phyloP scores from a whole-genome alignment of 495 filamentous ascomycete species.

The Trichoderma asperelloides region DNA sequence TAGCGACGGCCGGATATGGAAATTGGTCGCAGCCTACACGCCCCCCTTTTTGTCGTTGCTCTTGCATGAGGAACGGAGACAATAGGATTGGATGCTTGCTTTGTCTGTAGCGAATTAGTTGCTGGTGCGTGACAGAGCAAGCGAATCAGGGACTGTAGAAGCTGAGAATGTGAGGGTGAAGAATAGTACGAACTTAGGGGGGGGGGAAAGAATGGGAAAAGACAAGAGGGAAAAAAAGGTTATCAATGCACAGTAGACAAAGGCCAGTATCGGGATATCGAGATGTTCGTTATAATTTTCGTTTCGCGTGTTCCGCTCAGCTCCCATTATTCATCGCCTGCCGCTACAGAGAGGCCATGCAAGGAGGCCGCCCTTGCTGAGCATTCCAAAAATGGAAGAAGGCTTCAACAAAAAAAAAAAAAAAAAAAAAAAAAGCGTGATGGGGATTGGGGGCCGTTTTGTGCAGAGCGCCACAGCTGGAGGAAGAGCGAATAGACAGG shows the following conservation, averaged over 20 bases:
- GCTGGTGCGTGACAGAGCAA: not conserved
- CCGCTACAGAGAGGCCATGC: not conserved
- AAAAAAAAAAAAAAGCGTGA: not conserved
- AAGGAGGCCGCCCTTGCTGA: conserved; percentile 1
- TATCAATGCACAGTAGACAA: not conserved
- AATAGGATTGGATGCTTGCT: not conserved
- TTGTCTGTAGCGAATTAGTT: not conserved
- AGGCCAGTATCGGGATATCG: not conserved
- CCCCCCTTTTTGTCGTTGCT: not conserved
- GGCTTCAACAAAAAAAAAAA: not conserved
- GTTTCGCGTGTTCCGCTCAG: not conserved
- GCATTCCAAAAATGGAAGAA: not conserved
- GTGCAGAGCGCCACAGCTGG: not conserved
- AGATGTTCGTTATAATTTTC: not conserved
- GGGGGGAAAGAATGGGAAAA: not conserved
- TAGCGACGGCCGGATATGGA: not conserved
- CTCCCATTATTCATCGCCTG: not conserved
- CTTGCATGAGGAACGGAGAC: conserved; percentile 2
- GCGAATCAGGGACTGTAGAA: not conserved
- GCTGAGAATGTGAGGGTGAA: not conserved
- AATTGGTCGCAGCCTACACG: not conserved
- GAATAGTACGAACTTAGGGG: not conserved
- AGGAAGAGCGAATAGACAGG: not conserved
- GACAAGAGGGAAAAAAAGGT: not conserved
- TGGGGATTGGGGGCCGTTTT: not conserved